Evolutionary conservation across 495 filamentous ascomycete genomes (phyloP).

Genomic region (Penicillium roqueforti): DNA sequence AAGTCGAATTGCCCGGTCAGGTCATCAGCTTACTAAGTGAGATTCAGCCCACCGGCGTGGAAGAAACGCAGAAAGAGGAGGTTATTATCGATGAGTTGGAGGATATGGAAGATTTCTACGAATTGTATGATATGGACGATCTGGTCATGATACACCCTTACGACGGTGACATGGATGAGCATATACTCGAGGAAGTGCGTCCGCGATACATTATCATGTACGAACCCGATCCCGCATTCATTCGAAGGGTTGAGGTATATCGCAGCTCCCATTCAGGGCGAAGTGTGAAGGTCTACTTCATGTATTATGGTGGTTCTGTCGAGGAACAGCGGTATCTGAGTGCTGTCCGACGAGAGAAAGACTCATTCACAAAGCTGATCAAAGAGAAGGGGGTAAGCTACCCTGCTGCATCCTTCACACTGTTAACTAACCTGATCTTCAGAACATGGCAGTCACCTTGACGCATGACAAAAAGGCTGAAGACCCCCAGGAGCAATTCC

Average conservation of each 20-base stretch:
- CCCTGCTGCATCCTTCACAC: background rate
- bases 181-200: constrained; percentile 86
- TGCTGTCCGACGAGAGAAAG: constrained; percentile 85
- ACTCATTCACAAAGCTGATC: constrained; percentile 89
- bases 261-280: constrained; percentile 86
- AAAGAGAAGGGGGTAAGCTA: constrained; percentile 71
- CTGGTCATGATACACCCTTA: constrained; percentile 88
- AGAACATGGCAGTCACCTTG: constrained; percentile 84
- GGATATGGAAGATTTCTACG: constrained; percentile 86
- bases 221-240: constrained; percentile 93
- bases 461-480: constrained; percentile 67
- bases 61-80: constrained; percentile 65
- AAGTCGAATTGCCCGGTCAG: constrained; percentile 77
- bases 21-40: constrained; percentile 63
- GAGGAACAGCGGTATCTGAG: constrained; percentile 95
- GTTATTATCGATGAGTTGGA: constrained; percentile 77
- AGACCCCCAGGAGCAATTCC: constrained; percentile 87
- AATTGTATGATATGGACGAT: constrained; percentile 89
- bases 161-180: constrained; percentile 92
- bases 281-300: constrained; percentile 88
- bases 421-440: background rate
- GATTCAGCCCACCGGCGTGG: constrained; percentile 61
- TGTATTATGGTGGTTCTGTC: constrained; percentile 91
- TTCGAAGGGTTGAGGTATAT: constrained; percentile 91
- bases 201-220: constrained; percentile 98